A percentile compares a stretch with the other conserved stretches of the same genome.
These are phyloP conservation scores for Malus asiatica DNA, from an alignment of 306 rosid species.

Conservation along the genomic window DNA sequence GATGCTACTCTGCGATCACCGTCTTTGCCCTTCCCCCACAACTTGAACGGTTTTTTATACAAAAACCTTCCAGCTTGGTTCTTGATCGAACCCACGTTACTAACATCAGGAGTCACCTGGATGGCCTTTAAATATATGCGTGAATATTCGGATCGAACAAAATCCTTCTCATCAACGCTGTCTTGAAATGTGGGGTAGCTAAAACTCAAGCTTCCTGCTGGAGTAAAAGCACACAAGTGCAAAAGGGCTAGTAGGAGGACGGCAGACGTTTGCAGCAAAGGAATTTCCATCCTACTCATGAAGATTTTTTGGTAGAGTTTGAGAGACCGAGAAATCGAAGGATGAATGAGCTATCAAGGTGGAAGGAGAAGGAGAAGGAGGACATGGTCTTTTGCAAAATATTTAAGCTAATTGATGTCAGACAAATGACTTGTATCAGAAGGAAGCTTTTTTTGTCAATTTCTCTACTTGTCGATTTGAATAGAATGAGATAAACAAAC, in stretches of 20 bases:
- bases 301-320: background rate
- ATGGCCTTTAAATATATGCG: background rate
- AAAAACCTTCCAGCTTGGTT: slow-evolving; percentile 23
- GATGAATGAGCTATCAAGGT: background rate
- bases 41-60: slow-evolving; percentile 3
- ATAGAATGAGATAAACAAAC: no score
- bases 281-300: background rate
- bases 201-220: slow-evolving; percentile 15
- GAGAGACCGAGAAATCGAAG: background rate
- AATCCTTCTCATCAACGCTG: background rate
- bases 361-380: background rate
- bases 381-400: background rate
- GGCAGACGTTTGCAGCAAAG: background rate
- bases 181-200: slow-evolving; percentile 6
- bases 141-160: background rate
- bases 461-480: background rate
- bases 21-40: slow-evolving; percentile 9
- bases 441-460: background rate
- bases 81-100: background rate
- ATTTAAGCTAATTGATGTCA: background rate
- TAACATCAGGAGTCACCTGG: slow-evolving; percentile 31
- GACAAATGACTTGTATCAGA: background rate
- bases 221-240: background rate
- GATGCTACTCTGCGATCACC: background rate
- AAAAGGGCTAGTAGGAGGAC: slow-evolving; percentile 1